Evolutionary conservation across 768 basidiomycete genomes (phyloP), one percentile per base, ranked within the genome.

Genomic region (Psilocybe cyanescens): DNA sequence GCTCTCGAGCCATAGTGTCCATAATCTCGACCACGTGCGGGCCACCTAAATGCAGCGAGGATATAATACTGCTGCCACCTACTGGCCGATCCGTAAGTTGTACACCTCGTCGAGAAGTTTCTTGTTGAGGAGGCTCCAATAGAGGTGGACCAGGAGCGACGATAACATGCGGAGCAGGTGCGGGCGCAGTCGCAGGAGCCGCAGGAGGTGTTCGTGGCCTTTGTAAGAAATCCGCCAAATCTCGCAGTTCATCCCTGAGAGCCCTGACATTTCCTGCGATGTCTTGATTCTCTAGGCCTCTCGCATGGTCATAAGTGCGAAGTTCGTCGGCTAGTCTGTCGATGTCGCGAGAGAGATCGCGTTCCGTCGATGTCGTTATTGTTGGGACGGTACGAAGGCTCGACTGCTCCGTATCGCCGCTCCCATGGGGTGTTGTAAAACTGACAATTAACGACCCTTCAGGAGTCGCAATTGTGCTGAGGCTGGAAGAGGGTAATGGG

Each of bases 181-280:
- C 53, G 1, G 51, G 52, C 11, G 37, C 35, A 2, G 55, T 17
- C 1, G 50, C 49, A 35, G 65, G 54, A 1, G 55, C 47, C 8
- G 58, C 55, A 12, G 65, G 77, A 3, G 65, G 76, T 1, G 78
- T 67, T 2, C 74, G 75, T 2, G 76, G 79, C 16, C 78, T 80
- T 59, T 80, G 85, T 16, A 90, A 72, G 62, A 80, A 83, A 30
- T 84, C 76, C 0, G 86, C 83, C 9, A 95, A 78, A 48, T 87
- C 85, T 11, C 79, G 80, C 2, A 97, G 76, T 64, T 91, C 87
- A 39, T 88, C 79, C 59, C 89, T 83, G 41, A 97, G 84, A 0
- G 86, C 83, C 55, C 83, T 83, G 3, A 97, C 79, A 68, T 90
- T 87, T 49, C 85, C 86, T 0, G 82, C 80, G 7, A 95, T 70